Conservation (phyloP, 2,329 filamentous ascomycete genomes). For the Fusarium xyrophilum region DNA sequence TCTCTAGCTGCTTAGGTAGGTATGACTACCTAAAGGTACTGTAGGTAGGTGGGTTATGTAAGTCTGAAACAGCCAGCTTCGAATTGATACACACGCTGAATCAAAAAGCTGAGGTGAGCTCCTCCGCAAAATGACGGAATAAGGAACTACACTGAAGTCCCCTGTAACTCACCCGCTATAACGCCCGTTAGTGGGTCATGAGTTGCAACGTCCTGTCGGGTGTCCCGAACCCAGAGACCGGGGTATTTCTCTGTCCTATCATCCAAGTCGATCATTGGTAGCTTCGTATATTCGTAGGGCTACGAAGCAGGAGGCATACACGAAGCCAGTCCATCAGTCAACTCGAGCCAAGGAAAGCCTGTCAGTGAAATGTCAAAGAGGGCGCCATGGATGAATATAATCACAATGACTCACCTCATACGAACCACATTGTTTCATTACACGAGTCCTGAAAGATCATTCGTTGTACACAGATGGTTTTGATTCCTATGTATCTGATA, state of each 20-base stretch:
- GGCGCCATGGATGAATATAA: no score
- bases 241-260: not conserved
- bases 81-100: slow-evolving; percentile 3
- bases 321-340: no score
- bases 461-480: not conserved
- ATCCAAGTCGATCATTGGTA: not conserved
- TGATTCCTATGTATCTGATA: not conserved
- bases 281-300: slow-evolving; percentile 3
- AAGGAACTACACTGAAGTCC: slow-evolving; percentile 11
- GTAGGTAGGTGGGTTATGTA: not conserved
- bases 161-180: slow-evolving; percentile 24
- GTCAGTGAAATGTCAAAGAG: not conserved
- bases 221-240: not conserved
- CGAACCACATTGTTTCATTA: not conserved
- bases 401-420: not conserved
- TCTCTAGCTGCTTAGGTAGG: slow-evolving; percentile 1
- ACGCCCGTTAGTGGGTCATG: slow-evolving; percentile 26
- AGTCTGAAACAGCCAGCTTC: slow-evolving; percentile 13
- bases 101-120: slow-evolving; percentile 20
- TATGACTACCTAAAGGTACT: not conserved
- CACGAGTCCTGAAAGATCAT: not conserved
- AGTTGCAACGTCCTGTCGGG: slow-evolving; percentile 2
- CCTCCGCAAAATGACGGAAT: slow-evolving; percentile 32
- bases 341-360: not conserved
- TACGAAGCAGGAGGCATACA: not conserved